These are phyloP conservation scores for Cairneyella variabilis DNA, from an alignment of 495 filamentous ascomycete species.

Conservation along the genomic window DNA sequence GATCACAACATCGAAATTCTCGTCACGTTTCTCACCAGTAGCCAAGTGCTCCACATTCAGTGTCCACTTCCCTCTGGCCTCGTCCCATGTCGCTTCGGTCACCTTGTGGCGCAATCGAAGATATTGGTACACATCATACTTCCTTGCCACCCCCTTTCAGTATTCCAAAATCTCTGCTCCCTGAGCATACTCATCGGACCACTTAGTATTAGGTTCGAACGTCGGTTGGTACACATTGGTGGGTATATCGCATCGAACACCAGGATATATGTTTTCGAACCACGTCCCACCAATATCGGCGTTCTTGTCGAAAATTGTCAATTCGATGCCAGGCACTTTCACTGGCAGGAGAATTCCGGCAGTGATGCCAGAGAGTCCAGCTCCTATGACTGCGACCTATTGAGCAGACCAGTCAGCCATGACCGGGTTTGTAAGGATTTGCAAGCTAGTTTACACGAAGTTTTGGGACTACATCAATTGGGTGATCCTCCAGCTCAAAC, in stretches of 20 bases:
- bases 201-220: conserved; percentile 31
- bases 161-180: conserved; percentile 33
- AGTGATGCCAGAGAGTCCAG: too few species aligned
- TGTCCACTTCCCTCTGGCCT: conserved; percentile 28
- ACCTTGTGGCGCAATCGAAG: conserved; percentile 26
- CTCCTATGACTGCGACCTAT: too few species aligned
- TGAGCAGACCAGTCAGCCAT: too few species aligned
- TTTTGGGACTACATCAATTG: too few species aligned
- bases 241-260: background rate
- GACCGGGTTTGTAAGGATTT: too few species aligned
- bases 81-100: conserved; percentile 27
- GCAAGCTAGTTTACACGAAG: too few species aligned
- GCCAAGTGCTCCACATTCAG: conserved; percentile 18
- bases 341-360: too few species aligned
- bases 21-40: too few species aligned
- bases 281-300: conserved; percentile 35
- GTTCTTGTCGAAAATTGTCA: conserved; percentile 72
- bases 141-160: conserved; percentile 28
- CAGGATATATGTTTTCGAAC: conserved; percentile 37
- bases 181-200: conserved; percentile 32
- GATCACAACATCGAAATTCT: too few species aligned
- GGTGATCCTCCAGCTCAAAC: too few species aligned
- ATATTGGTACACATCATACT: conserved; percentile 31
- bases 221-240: conserved; percentile 30
- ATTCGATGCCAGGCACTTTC: conserved; percentile 47